Conservation (phyloP, 345 rosid genomes). For the Eucalyptus camaldulensis region DNA sequence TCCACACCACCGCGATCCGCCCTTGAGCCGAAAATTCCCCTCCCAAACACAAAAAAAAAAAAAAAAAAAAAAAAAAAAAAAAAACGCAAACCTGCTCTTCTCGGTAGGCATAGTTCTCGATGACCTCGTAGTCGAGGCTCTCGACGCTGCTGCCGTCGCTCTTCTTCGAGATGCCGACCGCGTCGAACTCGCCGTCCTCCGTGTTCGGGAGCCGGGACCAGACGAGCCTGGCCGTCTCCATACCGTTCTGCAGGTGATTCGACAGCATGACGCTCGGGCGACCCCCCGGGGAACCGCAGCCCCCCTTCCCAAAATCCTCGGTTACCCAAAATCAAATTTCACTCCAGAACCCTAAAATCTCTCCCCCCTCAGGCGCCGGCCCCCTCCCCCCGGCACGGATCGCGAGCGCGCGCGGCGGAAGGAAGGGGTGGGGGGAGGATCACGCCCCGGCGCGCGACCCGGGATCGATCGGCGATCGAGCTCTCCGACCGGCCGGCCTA, state of each 20-base stretch:
- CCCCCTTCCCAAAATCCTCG: neutral
- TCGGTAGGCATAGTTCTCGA: slow-evolving; percentile 87
- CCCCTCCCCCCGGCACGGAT: neutral
- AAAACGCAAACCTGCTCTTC: slow-evolving; percentile 54
- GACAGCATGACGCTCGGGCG: slow-evolving; percentile 36
- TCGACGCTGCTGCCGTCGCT: slow-evolving; percentile 32
- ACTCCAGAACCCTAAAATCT: neutral
- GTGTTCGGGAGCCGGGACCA: slow-evolving; percentile 83
- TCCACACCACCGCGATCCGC: neutral
- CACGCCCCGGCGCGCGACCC: neutral
- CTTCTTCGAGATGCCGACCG: slow-evolving; percentile 29
- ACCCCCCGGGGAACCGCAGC: no score
- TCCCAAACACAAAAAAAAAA: neutral
- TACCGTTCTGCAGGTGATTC: slow-evolving; percentile 68
- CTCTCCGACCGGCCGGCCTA: neutral
- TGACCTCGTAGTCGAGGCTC: slow-evolving; percentile 93
- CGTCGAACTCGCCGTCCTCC: slow-evolving; percentile 57
- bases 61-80: neutral
- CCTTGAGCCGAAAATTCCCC: neutral
- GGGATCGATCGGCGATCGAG: neutral
- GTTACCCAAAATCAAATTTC: neutral
- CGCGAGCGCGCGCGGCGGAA: neutral
- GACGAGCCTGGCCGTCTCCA: slow-evolving; percentile 51
- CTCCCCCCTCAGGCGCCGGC: neutral
- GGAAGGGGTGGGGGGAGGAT: neutral